Base-by-base conservation (phyloP, 306 rosid species). In the Rosa chinensis region DNA sequence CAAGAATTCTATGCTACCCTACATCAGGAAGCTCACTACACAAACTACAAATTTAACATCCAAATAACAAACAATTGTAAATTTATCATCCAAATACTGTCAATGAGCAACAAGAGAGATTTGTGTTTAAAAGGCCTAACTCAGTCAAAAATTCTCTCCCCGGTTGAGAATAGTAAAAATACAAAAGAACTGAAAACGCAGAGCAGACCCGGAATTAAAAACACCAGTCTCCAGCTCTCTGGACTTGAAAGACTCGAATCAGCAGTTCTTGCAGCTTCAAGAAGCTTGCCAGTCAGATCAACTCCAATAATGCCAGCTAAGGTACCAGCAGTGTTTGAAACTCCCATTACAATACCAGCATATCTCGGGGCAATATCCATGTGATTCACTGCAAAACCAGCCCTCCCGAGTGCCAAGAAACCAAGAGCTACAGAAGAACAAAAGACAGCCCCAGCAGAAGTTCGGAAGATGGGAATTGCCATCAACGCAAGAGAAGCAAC, bases 331-430 rank as follows among this genome's bases (percentile, higher is more conserved):
- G 99, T 93, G 70, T 96, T 96, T 0, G 98, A 96, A 80, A 96
- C 96, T 53, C 99, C 99, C 99, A 96, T 96, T 76, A 96, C 90
- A 32, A 96, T 96, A 35, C 99, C 99, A 0, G 99, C 99, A 76
- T 96, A 93, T 84, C 96, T 87, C 1, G 99, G 99, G 50, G 98
- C 98, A 83, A 96, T 78, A 85, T 96, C 99, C 97, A 96, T 89
- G 84, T 96, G 99, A 78, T 96, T 93, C 80, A 96, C 99, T 0
- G 99, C 99, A 68, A 96, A 96, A 72, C 99, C 98, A 39, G 99
- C 99, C 73, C 99, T 90, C 42, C 97, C 99, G 6, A 96, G 89
- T 0, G 99, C 99, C 85, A 96, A 88, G 88, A 96, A 96, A 53
- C 99, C 99, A 70, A 96, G 98, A 8, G 98, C 99, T 75, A 91